A percentile compares a stretch with the other conserved stretches of the same genome.
Conservation (phyloP, 306 rosid species). For the Ormosia semicastrata region DNA sequence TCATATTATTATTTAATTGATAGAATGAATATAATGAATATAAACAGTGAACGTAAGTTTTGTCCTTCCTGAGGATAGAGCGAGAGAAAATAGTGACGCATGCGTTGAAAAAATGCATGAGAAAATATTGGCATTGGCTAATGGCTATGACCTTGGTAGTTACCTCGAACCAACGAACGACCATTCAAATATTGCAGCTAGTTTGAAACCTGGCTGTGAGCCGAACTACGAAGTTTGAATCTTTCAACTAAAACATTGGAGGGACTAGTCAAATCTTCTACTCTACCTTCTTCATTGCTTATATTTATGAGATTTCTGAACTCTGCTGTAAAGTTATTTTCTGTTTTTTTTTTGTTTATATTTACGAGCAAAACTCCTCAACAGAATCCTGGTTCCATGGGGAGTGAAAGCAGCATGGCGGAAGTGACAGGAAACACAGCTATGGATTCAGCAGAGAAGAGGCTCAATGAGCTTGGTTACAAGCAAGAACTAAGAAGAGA, state of each 20-base stretch:
- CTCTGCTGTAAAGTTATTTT: not conserved
- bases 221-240: not conserved
- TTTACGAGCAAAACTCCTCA: not conserved
- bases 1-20: too few species aligned
- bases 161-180: not conserved
- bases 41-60: too few species aligned
- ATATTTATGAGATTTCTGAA: not conserved
- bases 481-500: constrained; percentile 88
- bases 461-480: constrained; percentile 85
- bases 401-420: constrained; percentile 2
- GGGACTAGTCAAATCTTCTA: constrained; percentile 6
- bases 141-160: not conserved
- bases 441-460: constrained; percentile 77
- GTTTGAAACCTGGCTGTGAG: not conserved
- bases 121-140: not conserved
- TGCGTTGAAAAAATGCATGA: not conserved
- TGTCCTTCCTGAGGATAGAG: too few species aligned
- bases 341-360: not conserved
- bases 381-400: constrained; percentile 23
- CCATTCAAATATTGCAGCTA: constrained; percentile 19
- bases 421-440: constrained; percentile 18
- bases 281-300: not conserved
- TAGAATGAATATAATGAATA: too few species aligned
- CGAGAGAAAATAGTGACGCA: not conserved
- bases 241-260: constrained; percentile 18